Evolutionary conservation across 176 grass and related monocot species (phyloP).

Genomic region (Rhynchospora tenuis): DNA sequence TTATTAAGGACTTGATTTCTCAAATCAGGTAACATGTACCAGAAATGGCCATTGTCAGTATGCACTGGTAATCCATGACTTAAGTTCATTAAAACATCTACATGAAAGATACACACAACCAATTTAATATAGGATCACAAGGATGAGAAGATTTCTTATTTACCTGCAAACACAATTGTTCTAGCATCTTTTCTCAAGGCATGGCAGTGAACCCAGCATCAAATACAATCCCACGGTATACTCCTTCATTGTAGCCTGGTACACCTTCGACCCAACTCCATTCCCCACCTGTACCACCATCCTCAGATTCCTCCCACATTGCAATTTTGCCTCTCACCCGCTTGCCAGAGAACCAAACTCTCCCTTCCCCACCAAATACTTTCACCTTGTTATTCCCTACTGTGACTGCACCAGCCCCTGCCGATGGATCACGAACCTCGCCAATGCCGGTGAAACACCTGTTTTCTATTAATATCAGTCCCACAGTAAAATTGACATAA

Average conservation of each 20-base stretch:
- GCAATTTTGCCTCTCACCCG: conserved; percentile 75
- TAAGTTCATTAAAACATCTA: neutral
- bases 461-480: neutral
- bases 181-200: conserved; percentile 28
- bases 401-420: neutral
- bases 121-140: neutral
- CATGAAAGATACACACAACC: neutral
- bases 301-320: conserved; percentile 90
- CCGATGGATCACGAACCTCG: conserved; percentile 25
- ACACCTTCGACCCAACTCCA: conserved; percentile 91
- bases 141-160: neutral
- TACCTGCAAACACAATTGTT: conserved; percentile 14
- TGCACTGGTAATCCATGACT: neutral
- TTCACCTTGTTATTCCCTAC: conserved; percentile 94
- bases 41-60: neutral
- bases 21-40: neutral
- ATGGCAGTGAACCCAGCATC: conserved; percentile 82
- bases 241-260: conserved; percentile 69
- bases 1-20: neutral
- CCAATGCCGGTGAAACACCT: conserved; percentile 74
- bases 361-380: conserved; percentile 93
- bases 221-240: conserved; percentile 87
- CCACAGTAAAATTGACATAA: neutral
- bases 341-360: conserved; percentile 95
- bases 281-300: conserved; percentile 30